These are phyloP conservation scores for Heterobasidion parviporum DNA, from an alignment of 1,284 basidiomycete genomes.

Conservation along the genomic window DNA sequence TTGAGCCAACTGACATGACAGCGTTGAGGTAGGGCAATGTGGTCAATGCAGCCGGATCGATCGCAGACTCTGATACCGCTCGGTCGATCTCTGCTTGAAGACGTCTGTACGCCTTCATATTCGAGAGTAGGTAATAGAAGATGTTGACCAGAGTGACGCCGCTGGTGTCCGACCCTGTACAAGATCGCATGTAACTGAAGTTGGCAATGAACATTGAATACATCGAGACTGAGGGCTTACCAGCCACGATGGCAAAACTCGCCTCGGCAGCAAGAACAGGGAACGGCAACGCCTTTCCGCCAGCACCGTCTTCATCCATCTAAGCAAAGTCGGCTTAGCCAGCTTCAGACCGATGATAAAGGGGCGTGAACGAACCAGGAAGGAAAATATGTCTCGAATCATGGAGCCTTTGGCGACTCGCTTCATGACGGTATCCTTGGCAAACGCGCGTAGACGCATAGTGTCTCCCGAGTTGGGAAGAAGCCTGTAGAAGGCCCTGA, in stretches of 20 bases:
- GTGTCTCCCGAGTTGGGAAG: not conserved
- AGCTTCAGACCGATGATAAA: not conserved
- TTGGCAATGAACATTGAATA: not conserved
- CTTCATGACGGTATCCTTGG: not conserved
- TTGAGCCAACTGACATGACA: not conserved
- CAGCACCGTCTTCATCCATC: not conserved
- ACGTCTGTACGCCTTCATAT: conserved; percentile 22
- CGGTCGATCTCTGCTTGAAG: conserved; percentile 28
- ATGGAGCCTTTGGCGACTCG: not conserved
- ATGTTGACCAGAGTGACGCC: conserved; percentile 23
- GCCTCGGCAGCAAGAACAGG: not conserved
- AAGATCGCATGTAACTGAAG: conserved; percentile 11
- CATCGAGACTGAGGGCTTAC: not conserved
- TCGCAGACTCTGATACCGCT: conserved; percentile 16
- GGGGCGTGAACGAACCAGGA: not conserved
- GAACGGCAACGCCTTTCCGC: not conserved
- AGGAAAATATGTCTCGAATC: not conserved
- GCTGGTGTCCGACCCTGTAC: conserved; percentile 30
- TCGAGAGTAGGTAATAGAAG: conserved; percentile 25
- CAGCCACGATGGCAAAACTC: not conserved
- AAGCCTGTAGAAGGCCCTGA: not conserved
- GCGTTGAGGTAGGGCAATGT: conserved; percentile 26
- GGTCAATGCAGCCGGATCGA: conserved; percentile 12
- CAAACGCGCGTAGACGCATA: not conserved
- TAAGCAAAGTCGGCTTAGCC: not conserved